Conservation (phyloP, 208 protist genomes). For the Herpetomonas tarakana region DNA sequence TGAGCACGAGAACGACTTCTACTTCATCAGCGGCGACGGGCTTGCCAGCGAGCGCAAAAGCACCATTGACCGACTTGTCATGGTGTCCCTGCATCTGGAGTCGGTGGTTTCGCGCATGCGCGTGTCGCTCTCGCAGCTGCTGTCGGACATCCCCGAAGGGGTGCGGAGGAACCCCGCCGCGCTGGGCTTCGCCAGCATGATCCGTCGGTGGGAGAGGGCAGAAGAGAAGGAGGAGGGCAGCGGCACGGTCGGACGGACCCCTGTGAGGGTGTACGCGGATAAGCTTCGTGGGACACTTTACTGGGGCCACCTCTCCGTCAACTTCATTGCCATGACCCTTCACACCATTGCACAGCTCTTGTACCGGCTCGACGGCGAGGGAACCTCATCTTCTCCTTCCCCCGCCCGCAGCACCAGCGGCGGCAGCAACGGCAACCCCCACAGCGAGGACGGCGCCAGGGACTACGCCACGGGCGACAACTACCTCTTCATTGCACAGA, state of each 20-base stretch:
- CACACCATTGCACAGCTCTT: conserved; percentile 28
- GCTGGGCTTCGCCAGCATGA: neutral
- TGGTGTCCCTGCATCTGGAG: conserved; percentile 28
- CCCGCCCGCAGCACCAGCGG: too few species aligned
- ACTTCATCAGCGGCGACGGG: neutral
- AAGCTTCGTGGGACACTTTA: conserved; percentile 40
- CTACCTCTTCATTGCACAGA: conserved; percentile 40
- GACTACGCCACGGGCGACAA: conserved; percentile 37
- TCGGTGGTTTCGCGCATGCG: conserved; percentile 27
- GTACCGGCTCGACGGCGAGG: conserved; percentile 14
- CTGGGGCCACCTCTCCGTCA: conserved; percentile 40
- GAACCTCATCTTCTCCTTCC: too few species aligned
- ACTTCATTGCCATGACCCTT: conserved; percentile 36
- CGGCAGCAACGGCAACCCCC: neutral
- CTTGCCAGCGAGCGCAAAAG: neutral
- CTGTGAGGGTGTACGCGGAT: conserved; percentile 7
- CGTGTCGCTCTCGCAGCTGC: conserved; percentile 9
- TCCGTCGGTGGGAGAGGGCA: neutral
- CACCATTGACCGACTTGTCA: conserved; percentile 12
- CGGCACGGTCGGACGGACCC: neutral
- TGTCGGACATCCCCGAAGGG: conserved; percentile 6
- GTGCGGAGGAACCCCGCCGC: conserved; percentile 1
- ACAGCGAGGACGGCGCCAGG: too few species aligned
- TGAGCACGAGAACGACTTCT: neutral
- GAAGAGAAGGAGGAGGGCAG: neutral